These are phyloP conservation scores for Trypanosoma scelopori DNA, from an alignment of 208 protist genomes.

Conservation along the genomic window DNA sequence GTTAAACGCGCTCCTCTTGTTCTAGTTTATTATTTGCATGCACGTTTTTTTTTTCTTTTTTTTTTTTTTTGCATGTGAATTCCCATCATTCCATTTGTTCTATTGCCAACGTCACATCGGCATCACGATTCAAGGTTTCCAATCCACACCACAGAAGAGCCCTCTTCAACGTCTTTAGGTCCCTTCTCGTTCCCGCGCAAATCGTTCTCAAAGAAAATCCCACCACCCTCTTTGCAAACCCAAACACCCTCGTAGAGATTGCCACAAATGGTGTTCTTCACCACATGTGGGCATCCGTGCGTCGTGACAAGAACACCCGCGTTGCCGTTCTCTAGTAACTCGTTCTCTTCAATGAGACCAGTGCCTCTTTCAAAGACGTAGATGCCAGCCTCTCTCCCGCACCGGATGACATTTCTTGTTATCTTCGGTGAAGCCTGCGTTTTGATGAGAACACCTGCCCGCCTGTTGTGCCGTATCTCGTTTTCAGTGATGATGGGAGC, in stretches of 20 bases:
- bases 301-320: conserved; percentile 87
- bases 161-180: conserved; percentile 68
- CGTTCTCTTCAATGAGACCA: conserved; percentile 80
- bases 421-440: conserved; percentile 65
- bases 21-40: too few relatives aligned
- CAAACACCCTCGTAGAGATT: conserved; percentile 90
- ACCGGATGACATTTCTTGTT: conserved; percentile 64
- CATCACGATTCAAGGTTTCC: conserved; percentile 47
- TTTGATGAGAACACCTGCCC: conserved; percentile 86
- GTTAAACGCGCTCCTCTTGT: too few relatives aligned
- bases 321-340: conserved; percentile 69
- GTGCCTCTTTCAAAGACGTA: conserved; percentile 83
- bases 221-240: conserved; percentile 81
- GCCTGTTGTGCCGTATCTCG: conserved; percentile 67
- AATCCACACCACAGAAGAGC: conserved; percentile 56
- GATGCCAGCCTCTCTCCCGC: conserved; percentile 84
- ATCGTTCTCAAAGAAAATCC: conserved; percentile 82
- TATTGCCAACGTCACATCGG: background rate
- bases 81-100: too few relatives aligned
- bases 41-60: conserved; percentile 5
- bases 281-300: conserved; percentile 57
- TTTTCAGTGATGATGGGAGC: conserved; percentile 72
- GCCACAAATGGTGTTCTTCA: conserved; percentile 64
- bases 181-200: conserved; percentile 79
- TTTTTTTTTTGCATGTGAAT: background rate